Evolutionary conservation across 495 filamentous ascomycete species (phyloP).

Genomic region (Aspergillus bertholletiae): DNA sequence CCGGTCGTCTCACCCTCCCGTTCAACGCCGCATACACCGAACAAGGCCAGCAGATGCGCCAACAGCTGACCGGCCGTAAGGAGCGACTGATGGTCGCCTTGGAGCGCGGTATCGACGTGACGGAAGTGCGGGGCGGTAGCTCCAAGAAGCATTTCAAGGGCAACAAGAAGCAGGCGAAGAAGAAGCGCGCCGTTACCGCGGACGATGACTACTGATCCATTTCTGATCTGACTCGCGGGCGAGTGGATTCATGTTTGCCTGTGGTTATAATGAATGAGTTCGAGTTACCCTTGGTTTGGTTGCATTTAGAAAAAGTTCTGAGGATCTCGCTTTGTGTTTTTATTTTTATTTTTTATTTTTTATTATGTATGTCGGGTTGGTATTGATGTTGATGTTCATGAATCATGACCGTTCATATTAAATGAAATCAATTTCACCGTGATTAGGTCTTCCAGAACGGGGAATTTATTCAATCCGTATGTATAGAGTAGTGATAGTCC

Average conservation of each 20-base stretch:
- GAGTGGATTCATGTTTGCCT: not conserved
- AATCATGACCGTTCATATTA: not conserved
- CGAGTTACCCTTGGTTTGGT: not conserved
- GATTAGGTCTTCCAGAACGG: not conserved
- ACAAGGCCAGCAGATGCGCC: slow-evolving; percentile 64
- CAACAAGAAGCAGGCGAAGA: slow-evolving; percentile 64
- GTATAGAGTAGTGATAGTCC: not conserved
- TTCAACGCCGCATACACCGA: slow-evolving; percentile 86
- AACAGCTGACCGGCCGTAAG: slow-evolving; percentile 78
- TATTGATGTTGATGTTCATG: not conserved
- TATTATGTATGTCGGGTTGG: not conserved
- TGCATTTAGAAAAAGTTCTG: not conserved
- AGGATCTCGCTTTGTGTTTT: slow-evolving; percentile 1
- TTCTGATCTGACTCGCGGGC: slow-evolving; percentile 5
- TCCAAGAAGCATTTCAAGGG: slow-evolving; percentile 97
- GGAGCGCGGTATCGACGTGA: slow-evolving; percentile 79
- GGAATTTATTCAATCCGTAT: not conserved
- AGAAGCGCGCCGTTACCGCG: slow-evolving; percentile 38
- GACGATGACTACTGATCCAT: slow-evolving; percentile 39
- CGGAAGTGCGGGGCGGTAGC: slow-evolving; percentile 64
- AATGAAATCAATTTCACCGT: not conserved
- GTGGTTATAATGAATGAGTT: not conserved
- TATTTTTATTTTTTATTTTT: not conserved
- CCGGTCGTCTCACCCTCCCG: slow-evolving; percentile 67
- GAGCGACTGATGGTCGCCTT: slow-evolving; percentile 77